Evolutionary conservation across 768 basidiomycete genomes (phyloP).

Genomic region (Boletellus ananas): DNA sequence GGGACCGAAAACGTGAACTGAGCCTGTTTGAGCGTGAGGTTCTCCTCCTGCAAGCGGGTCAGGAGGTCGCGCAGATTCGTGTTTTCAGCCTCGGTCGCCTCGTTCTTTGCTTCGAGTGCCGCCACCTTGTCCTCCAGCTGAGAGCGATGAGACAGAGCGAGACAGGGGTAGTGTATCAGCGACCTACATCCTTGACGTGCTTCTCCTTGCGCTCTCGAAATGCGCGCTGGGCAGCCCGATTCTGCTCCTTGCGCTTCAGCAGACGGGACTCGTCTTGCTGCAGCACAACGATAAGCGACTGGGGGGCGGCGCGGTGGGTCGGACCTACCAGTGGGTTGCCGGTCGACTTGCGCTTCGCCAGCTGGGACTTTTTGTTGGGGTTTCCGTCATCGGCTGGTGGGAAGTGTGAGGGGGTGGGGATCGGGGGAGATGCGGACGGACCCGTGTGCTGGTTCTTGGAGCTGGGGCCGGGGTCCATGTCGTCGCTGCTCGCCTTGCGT

Average conservation of each 20-base stretch:
- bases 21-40: constrained; percentile 72
- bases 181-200: constrained; percentile 90
- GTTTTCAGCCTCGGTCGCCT: constrained; percentile 70
- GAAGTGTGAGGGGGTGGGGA: neutral
- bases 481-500: constrained; percentile 71
- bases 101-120: constrained; percentile 80
- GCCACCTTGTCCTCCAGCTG: constrained; percentile 91
- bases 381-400: constrained; percentile 22
- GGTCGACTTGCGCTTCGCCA: constrained; percentile 39
- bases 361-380: constrained; percentile 23
- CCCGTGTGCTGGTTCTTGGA: constrained; percentile 64
- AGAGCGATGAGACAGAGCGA: constrained; percentile 1
- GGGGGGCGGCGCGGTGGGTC: neutral
- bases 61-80: constrained; percentile 86
- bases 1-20: constrained; percentile 85
- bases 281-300: constrained; percentile 5
- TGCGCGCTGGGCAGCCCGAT: constrained; percentile 93
- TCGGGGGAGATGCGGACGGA: constrained; percentile 30
- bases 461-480: constrained; percentile 60
- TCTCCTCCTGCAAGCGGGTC: constrained; percentile 81
- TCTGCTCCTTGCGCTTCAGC: constrained; percentile 93
- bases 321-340: constrained; percentile 34
- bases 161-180: constrained; percentile 2
- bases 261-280: constrained; percentile 67
- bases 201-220: constrained; percentile 97